These are phyloP conservation scores for Melocanna baccifera DNA, from an alignment of 176 grass and related monocot species.

Conservation along the genomic window DNA sequence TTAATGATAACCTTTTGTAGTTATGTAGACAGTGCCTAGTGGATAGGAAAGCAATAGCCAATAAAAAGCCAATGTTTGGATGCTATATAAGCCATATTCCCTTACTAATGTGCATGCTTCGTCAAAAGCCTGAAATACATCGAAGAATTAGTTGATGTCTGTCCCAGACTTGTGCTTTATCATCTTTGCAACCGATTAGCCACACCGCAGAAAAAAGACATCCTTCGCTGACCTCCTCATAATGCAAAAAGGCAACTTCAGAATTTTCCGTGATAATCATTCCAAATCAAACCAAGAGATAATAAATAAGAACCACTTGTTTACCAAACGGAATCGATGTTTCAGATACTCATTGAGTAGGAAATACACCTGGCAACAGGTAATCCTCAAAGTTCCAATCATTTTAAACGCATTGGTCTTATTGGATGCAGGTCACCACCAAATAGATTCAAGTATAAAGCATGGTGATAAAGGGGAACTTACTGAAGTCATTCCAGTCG, in stretches of 20 bases:
- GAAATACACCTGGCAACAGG: not conserved
- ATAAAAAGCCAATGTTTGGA: conserved; percentile 36
- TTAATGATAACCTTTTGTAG: conserved; percentile 29
- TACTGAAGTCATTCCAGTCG: conserved; percentile 19
- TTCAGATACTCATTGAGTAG: conserved; percentile 34
- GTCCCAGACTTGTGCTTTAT: conserved; percentile 28
- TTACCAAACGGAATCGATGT: conserved; percentile 24
- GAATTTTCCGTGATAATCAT: conserved; percentile 14
- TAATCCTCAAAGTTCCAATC: conserved; percentile 9
- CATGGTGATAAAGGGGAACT: conserved; percentile 26
- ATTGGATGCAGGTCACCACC: not conserved
- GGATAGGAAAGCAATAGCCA: conserved; percentile 44
- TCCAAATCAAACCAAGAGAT: conserved; percentile 4
- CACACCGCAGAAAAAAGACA: conserved; percentile 12
- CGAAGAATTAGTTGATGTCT: conserved; percentile 25
- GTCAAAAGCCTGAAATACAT: conserved; percentile 46
- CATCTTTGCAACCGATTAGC: conserved; percentile 36
- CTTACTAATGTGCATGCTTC: conserved; percentile 48
- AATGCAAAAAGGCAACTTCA: conserved; percentile 27
- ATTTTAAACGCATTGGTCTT: not conserved
- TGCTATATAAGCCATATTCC: conserved; percentile 17
- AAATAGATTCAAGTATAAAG: conserved; percentile 23
- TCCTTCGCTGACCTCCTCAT: conserved; percentile 31
- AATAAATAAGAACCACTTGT: conserved; percentile 13
- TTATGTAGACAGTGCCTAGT: conserved; percentile 35